phyloP scores from a whole-genome alignment of 305 asterid genomes.

The Solanum hybrid region DNA sequence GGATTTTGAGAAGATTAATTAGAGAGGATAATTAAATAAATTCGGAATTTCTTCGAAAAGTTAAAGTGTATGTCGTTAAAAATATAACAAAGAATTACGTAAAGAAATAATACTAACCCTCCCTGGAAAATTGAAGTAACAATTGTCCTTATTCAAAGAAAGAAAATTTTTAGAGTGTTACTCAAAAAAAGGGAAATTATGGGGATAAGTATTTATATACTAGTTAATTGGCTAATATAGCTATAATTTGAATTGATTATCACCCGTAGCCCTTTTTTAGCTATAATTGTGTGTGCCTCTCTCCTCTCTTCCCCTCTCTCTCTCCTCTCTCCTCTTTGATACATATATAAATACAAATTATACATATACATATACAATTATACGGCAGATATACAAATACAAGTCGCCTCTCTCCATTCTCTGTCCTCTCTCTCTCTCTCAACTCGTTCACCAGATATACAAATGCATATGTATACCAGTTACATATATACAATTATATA shows the following conservation, averaged over 20 bases:
- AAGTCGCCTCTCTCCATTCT: not conserved
- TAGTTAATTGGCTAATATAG: too few species aligned
- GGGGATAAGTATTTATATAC: too few species aligned
- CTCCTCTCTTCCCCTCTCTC: not conserved
- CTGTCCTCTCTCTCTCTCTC: not conserved
- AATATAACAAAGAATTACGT: not conserved
- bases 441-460: not conserved
- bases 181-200: not conserved
- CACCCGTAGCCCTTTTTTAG: too few species aligned
- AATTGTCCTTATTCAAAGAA: not conserved
- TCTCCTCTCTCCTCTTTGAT: not conserved
- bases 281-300: not conserved
- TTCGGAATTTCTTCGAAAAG: not conserved
- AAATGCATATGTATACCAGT: not conserved
- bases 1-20: not conserved
- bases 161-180: not conserved
- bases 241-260: too few species aligned
- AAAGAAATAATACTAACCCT: not conserved
- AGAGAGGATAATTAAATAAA: not conserved
- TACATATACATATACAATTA: too few species aligned
- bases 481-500: not conserved
- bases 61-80: not conserved
- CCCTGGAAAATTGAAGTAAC: not conserved
- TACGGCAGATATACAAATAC: not conserved
- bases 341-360: too few species aligned